Evolutionary conservation across 2,329 filamentous ascomycete species (phyloP), one percentile per base, ranked within the genome.

Genomic region (Ascochyta pisi): DNA sequence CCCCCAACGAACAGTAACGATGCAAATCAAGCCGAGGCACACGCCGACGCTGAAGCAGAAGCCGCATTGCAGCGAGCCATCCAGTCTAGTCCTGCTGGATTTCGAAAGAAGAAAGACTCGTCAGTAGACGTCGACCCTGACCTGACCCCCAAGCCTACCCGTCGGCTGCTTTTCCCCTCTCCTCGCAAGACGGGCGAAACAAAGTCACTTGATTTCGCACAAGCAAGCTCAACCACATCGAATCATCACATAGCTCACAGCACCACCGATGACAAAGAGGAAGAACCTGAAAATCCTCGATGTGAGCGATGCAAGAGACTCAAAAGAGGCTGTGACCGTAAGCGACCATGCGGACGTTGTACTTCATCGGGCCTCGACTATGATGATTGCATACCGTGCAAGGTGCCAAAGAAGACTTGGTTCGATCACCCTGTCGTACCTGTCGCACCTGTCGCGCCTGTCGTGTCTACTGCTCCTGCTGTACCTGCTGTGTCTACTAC

Each of bases 91-190:
- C 86, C 86, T 13, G 82, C 79, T 23, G 78, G 82, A 22, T 78
- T 83, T 54, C 70, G 78, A 52, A 80, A 80, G 54, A 77, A 71
- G 43, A 79, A 78, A 45, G 73, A 77, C 46, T 75, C 78, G 16
- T 79, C 80, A 2, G 79, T 83, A 57, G 79, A 85, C 57, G 70
- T 83, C 33, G 80, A 80, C 45, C 62, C 67, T 26, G 79, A 81
- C 46, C 69, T 84, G 13, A 86, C 84, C 4, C 84, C 85, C 2
- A 85, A 81, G 66, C 82, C 84, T 22, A 92, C 89, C 0, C 83
- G 89, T 57, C 83, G 91, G 54, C 76, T 93, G 2, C 80, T 95
- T 1, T 95, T 95, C 67, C 89, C 91, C 1, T 92, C 89, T 0
- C 90, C 90, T 2, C 83, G 87, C 39, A 89, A 89, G 62, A 84